phyloP scores from a whole-genome alignment of 768 basidiomycete species.

The Phylloporus sp. region DNA sequence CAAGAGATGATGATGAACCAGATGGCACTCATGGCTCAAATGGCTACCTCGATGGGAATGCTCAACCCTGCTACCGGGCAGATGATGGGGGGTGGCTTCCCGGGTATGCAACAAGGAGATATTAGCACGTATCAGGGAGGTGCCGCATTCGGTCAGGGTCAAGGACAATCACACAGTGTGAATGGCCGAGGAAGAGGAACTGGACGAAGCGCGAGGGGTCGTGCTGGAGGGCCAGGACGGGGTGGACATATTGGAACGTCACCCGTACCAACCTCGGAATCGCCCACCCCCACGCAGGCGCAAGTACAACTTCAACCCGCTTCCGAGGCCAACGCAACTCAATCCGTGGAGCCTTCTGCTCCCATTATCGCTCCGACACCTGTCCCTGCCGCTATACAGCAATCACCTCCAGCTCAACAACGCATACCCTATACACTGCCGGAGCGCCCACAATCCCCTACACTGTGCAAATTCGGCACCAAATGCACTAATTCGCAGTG shows the following conservation, averaged over 20 bases:
- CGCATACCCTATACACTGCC: constrained; percentile 55
- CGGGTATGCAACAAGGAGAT: constrained; percentile 55
- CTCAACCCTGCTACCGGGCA: constrained; percentile 57
- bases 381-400: constrained; percentile 21
- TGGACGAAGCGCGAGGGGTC: constrained; percentile 43
- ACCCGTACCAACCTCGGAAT: constrained; percentile 19
- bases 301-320: constrained; percentile 18
- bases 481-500: constrained; percentile 92
- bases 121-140: constrained; percentile 44
- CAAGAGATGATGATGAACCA: constrained; percentile 92
- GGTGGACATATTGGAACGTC: constrained; percentile 37
- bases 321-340: constrained; percentile 13
- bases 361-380: constrained; percentile 27
- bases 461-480: constrained; percentile 88
- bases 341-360: constrained; percentile 4
- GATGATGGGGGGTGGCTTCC: constrained; percentile 53
- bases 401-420: constrained; percentile 16
- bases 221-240: constrained; percentile 41
- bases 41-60: constrained; percentile 82
- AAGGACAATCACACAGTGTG: constrained; percentile 11
- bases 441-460: constrained; percentile 82
- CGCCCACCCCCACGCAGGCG: constrained; percentile 14
- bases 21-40: constrained; percentile 91
- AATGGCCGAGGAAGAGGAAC: constrained; percentile 44
- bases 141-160: constrained; percentile 19